Percentiles rank a stretch among this genome's conserved stretches.
Evolutionary conservation across 2,329 filamentous ascomycete genomes (phyloP).

Genomic region (Aspergillus pseudonomiae): DNA sequence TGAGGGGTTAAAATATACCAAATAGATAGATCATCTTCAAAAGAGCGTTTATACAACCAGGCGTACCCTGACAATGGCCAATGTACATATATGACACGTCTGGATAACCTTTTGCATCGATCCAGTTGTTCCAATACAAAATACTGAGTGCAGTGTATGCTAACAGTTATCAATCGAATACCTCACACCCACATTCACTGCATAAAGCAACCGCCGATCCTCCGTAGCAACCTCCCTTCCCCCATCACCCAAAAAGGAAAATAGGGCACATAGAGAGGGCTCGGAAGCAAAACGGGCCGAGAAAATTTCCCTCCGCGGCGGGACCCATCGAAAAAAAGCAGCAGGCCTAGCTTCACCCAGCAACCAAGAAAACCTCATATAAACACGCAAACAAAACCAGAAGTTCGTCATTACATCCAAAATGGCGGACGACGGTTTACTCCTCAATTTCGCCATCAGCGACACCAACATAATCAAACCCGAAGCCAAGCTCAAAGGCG

Average conservation of each 20-base stretch:
- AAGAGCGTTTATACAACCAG: neutral
- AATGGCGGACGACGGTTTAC: conserved; percentile 95
- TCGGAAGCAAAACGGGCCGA: conserved; percentile 33
- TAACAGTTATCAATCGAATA: neutral
- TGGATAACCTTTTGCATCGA: neutral
- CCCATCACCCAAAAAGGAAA: conserved; percentile 26
- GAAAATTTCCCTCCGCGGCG: conserved; percentile 36
- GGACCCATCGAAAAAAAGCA: conserved; percentile 5
- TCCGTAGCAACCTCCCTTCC: neutral
- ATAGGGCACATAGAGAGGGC: conserved; percentile 36
- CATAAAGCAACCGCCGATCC: neutral
- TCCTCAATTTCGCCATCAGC: conserved; percentile 85
- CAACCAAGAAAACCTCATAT: neutral
- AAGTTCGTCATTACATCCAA: conserved; percentile 2
- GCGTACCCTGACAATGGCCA: neutral
- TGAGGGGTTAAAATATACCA: too few species aligned
- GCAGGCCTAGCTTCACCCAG: neutral
- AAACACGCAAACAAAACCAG: neutral
- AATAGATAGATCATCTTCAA: neutral
- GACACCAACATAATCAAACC: conserved; percentile 66
- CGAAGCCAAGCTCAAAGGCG: conserved; percentile 73
- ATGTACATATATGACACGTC: neutral
- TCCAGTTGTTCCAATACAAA: neutral
- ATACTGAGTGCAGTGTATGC: neutral
- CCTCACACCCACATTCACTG: neutral